Conservation (phyloP, 345 rosid species). For the Excoecaria cochinchinensis region DNA sequence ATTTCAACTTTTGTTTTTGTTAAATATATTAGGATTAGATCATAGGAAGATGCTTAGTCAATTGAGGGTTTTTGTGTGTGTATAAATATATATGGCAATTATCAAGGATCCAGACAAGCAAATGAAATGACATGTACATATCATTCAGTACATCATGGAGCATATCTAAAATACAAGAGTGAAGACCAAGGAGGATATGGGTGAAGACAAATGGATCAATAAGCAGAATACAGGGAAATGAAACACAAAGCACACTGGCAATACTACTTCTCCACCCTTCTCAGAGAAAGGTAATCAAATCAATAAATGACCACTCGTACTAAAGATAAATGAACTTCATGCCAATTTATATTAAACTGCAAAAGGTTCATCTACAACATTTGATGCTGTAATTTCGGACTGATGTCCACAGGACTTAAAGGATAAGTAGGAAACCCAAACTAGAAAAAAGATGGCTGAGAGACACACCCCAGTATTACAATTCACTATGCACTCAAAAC, state of each 20-base stretch:
- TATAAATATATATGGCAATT: too few relatives aligned
- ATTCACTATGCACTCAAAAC: not conserved
- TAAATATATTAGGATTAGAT: not conserved
- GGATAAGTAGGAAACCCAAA: too few relatives aligned
- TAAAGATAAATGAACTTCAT: too few relatives aligned
- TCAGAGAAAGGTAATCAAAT: too few relatives aligned
- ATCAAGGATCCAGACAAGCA: not conserved
- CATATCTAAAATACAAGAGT: not conserved
- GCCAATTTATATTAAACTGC: too few relatives aligned
- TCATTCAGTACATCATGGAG: not conserved
- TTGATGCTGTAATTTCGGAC: not conserved
- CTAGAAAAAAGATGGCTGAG: not conserved
- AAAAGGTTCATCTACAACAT: not conserved
- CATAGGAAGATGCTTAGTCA: not conserved
- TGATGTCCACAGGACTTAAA: not conserved
- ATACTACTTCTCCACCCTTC: too few relatives aligned
- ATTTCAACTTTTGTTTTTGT: not conserved
- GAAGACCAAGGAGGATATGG: not conserved
- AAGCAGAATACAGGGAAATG: not conserved
- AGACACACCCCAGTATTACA: not conserved
- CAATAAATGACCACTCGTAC: too few relatives aligned
- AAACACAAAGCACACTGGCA: not conserved
- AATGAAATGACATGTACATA: not conserved
- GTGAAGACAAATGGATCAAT: not conserved
- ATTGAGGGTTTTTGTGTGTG: not conserved